phyloP scores from a whole-genome alignment of 2,329 filamentous ascomycete species.

The Colletotrichum melonis region DNA sequence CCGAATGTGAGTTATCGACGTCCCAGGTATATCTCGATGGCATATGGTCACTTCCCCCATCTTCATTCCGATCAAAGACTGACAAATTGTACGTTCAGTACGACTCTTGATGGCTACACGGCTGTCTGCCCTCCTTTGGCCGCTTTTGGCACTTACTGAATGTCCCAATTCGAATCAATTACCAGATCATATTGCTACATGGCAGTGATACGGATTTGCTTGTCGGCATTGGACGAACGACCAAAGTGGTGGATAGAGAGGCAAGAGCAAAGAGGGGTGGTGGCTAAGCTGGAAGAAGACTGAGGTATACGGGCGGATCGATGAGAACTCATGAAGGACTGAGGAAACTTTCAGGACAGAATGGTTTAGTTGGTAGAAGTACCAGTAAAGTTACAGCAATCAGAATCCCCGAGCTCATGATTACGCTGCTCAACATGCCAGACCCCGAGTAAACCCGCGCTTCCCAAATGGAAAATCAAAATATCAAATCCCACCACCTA shows the following conservation, averaged over 20 bases:
- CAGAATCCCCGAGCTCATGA: background rate
- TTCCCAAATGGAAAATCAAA: background rate
- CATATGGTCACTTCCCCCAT: background rate
- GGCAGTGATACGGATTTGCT: background rate
- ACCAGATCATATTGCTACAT: background rate
- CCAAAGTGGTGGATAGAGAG: background rate
- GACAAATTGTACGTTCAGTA: background rate
- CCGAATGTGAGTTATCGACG: background rate
- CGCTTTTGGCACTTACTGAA: background rate
- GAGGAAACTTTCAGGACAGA: background rate
- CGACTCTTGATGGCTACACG: background rate
- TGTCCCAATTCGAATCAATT: background rate
- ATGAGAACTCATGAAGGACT: background rate
- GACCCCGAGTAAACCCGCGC: background rate
- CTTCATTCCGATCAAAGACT: background rate
- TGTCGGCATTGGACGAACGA: background rate
- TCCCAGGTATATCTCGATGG: background rate
- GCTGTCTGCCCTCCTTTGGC: background rate
- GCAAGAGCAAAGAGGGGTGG: background rate
- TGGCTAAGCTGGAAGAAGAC: background rate
- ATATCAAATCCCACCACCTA: background rate
- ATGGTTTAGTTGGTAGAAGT: constrained; percentile 8
- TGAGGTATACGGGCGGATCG: background rate
- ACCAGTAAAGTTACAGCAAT: background rate
- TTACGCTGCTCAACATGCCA: background rate